A percentile compares a stretch with the other conserved stretches of the same genome.
Conservation (phyloP, 2,329 filamentous ascomycete species). For the Tetracladium maxilliforme region DNA sequence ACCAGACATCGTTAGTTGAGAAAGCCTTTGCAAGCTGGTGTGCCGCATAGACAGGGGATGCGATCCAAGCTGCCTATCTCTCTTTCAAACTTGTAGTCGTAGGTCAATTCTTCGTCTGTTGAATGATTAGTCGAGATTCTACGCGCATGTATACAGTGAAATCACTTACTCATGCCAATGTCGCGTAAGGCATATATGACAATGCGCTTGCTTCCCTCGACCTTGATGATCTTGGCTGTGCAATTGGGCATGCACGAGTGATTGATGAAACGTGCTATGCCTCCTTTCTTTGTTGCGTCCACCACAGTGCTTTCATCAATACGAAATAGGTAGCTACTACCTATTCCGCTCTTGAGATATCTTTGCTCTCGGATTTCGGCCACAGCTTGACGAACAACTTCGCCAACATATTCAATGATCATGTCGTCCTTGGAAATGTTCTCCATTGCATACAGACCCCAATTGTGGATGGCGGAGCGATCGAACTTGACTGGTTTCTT, state of each 20-base stretch:
- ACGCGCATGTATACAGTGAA: no score
- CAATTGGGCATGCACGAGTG: slow-evolving; percentile 97
- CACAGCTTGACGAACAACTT: slow-evolving; percentile 92
- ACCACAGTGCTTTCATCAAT: slow-evolving; percentile 97
- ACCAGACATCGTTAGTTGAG: slow-evolving; percentile 60
- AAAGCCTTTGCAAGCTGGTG: slow-evolving; percentile 93
- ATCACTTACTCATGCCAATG: slow-evolving; percentile 75
- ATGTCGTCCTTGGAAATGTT: slow-evolving; percentile 96
- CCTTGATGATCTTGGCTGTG: slow-evolving; percentile 98
- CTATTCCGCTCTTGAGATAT: slow-evolving; percentile 92
- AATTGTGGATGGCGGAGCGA: slow-evolving; percentile 94
- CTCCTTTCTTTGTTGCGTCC: slow-evolving; percentile 95
- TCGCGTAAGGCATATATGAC: slow-evolving; percentile 97
- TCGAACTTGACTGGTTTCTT: slow-evolving; percentile 99
- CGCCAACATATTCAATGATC: slow-evolving; percentile 99
- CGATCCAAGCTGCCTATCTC: slow-evolving; percentile 90
- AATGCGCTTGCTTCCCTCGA: slow-evolving; percentile 94
- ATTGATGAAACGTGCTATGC: slow-evolving; percentile 97
- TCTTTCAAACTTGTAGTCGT: slow-evolving; percentile 99
- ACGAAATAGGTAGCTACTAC: slow-evolving; percentile 92
- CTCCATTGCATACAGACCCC: slow-evolving; percentile 95
- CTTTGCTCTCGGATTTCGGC: slow-evolving; percentile 88
- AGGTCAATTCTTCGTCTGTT: slow-evolving; percentile 93
- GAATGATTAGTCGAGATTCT: slow-evolving; percentile 8
- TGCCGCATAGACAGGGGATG: slow-evolving; percentile 94